Percentiles rank a stretch among this genome's conserved stretches.
phyloP scores from a whole-genome alignment of 2,329 filamentous ascomycete species.

The Fusarium robinianum region DNA sequence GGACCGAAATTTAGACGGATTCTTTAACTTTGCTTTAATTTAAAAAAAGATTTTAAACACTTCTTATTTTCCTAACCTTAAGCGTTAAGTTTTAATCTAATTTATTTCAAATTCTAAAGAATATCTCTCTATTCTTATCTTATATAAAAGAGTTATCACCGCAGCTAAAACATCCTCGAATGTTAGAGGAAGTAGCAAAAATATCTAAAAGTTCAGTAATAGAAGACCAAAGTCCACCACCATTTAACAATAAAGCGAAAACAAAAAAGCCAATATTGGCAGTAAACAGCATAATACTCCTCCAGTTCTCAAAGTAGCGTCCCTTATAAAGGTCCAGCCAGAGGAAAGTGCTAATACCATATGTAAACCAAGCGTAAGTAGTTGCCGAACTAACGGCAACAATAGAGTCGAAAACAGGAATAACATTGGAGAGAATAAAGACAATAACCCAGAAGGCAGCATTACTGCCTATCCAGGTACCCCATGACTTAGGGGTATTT shows the following conservation, averaged over 20 bases:
- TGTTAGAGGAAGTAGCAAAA: conserved; percentile 8
- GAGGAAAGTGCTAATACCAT: conserved; percentile 24
- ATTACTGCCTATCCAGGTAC: conserved; percentile 24
- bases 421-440: conserved; percentile 31
- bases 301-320: conserved; percentile 16
- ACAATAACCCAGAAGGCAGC: conserved; percentile 26
- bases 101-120: conserved; percentile 6
- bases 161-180: conserved; percentile 18
- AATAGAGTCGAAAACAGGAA: conserved; percentile 33
- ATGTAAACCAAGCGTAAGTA: conserved; percentile 31
- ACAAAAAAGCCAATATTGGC: conserved; percentile 22
- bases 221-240: conserved; percentile 24
- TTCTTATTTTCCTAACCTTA: too few relatives aligned
- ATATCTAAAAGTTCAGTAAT: conserved; percentile 19
- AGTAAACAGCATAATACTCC: conserved; percentile 19
- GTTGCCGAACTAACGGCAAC: conserved; percentile 27
- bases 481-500: conserved; percentile 28
- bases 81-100: conserved; percentile 5
- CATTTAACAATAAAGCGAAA: conserved; percentile 23
- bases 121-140: conserved; percentile 2
- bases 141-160: conserved; percentile 12
- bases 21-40: too few relatives aligned
- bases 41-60: too few relatives aligned
- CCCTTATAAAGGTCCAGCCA: conserved; percentile 23
- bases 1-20: too few relatives aligned